Base-by-base conservation (phyloP, 2,329 filamentous ascomycete genomes). In the Colletotrichum sp. region DNA sequence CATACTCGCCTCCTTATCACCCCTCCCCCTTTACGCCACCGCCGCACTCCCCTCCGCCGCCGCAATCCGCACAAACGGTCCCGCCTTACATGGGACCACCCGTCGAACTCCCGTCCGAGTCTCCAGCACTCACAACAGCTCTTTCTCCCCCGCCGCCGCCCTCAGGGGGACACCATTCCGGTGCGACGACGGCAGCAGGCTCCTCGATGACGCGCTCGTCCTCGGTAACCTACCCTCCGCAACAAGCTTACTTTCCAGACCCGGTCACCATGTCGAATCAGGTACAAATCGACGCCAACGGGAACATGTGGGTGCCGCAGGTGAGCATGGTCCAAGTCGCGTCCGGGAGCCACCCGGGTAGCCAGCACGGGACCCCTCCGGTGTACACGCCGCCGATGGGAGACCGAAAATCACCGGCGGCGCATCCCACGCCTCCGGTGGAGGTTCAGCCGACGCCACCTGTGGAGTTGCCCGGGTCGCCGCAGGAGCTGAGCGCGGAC, bases 261-360 rank as follows among this genome's bases (percentile, higher is more conserved):
- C 62, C 71, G 57, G 52, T 26, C 6, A 68, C 73, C n/a, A 30
- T 76, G 57, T 30, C 59, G 28, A 64, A 72, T 10, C 73, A 76
- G 71, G 79, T 80, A 24, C 83, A 84, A 75, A 79, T 82, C 21
- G 82, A 84, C 73, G 80, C 78, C 21, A 79, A 83, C 59, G 81
- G 81, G 57, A 83, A 82, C 62, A 64, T 83, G 16, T 84, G 83
- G 84, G 69, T 81, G 71, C 82, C 82, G 18, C 82, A 84, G 62
- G 82, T 84, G 62, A 82, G 82, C 71, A 81, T 82, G 78, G 77
- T 84, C 70, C 80, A 79, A 75, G 59, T 79, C 8, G 65, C 73
- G 12, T 70, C 77, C 10, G 76, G 78, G 6, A 66, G 39, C 57
- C 66, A 28, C 16, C 18, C 66, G 57, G 10, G 57, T 24, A 49